Evolutionary conservation across 306 rosid species (phyloP), one percentile per base, ranked within the genome.

Genomic region (Vachellia collinsii): DNA sequence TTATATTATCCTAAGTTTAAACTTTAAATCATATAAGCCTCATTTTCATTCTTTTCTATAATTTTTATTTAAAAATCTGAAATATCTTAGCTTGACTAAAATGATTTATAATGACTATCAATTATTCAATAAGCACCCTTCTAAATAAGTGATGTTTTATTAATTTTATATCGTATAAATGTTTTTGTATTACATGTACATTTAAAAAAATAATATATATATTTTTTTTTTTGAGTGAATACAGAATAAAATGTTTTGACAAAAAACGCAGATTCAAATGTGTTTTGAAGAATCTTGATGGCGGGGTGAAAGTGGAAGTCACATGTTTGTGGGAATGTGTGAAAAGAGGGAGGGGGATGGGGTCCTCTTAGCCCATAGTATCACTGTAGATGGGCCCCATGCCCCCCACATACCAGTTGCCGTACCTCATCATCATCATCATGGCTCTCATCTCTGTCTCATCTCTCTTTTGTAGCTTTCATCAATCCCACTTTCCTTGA

Each of bases 281-380:
- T 10, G 16, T 20, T 1, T 51, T 59, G 36, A 22, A 23, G 65
- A 22, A 22, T 59, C 14, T 11, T 9, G 9, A 22, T 9, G 3
- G 34, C 7, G 11, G 11, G 37, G 37, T 25, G 68, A 11, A 12
- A 29, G 68, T 62, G 25, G 47, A 67, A 17, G 72, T 67, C 72
- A 67, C 72, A 20, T 17, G 72, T n/a, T 67, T 9, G 29, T 67
- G 48, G 48, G 23, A 39, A 67, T 67, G 29, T 39, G 48, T 67
- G 72, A 19, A 37, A 8, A 1, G n/a, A 16, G 12, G 44, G 11
- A 10, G 70, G 13, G 5, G 39, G 0, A 4, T 36, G 71, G 48
- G 72, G 70, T 42, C 73, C 73, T 42, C n/a, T n/a, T n/a, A n/a
- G n/a, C n/a, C n/a, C 36, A 42, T n/a, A 68, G 20, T 42, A 42